Percentiles rank a stretch among this genome's conserved stretches.
Evolutionary conservation across 176 grass and related monocot genomes (phyloP).

Genomic region (Rhynchospora breviuscula): DNA sequence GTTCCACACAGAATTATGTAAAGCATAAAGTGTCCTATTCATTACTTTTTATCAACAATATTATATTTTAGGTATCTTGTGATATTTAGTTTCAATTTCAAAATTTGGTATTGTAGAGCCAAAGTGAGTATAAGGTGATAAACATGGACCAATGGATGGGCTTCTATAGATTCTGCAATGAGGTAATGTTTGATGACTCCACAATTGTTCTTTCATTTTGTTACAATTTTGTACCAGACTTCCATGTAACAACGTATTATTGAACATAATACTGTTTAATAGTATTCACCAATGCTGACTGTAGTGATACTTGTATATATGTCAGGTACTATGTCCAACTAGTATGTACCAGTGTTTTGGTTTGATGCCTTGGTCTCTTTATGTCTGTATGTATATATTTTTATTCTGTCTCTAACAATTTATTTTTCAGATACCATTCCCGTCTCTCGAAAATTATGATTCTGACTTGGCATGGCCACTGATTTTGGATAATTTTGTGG

Average conservation of each 20-base stretch:
- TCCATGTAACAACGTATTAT: neutral
- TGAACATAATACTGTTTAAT: neutral
- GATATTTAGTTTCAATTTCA: constrained; percentile 3
- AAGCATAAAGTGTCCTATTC: neutral
- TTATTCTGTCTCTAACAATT: neutral
- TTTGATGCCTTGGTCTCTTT: neutral
- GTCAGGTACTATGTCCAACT: neutral
- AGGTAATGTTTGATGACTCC: constrained; percentile 42
- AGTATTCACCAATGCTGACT: neutral
- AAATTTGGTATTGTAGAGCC: constrained; percentile 44
- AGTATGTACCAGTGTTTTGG: neutral
- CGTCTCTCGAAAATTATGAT: constrained; percentile 93
- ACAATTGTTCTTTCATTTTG: constrained; percentile 7
- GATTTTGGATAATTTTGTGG: constrained; percentile 99
- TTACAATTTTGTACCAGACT: neutral
- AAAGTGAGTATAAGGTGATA: constrained; percentile 99
- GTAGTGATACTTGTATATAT: neutral
- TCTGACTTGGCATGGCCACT: constrained; percentile 87
- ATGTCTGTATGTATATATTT: neutral
- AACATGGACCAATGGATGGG: constrained; percentile 98
- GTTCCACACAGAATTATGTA: neutral
- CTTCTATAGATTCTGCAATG: constrained; percentile 95
- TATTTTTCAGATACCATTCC: constrained; percentile 81
- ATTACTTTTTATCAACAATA: neutral
- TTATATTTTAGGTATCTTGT: neutral